These are phyloP conservation scores for Neurospora crassa DNA, from an alignment of 2,329 filamentous ascomycete species.

Conservation along the genomic window DNA sequence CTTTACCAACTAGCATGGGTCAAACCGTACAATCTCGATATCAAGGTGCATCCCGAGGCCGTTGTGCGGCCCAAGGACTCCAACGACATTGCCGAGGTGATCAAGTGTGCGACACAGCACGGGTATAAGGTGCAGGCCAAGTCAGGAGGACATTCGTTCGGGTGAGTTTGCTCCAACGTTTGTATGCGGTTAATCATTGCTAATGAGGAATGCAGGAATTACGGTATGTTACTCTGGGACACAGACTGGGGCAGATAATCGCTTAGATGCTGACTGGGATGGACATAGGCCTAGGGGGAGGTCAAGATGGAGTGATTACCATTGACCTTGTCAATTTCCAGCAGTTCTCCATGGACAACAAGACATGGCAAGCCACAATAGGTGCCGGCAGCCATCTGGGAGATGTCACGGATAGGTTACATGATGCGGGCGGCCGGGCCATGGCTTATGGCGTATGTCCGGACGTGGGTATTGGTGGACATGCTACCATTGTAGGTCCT, in stretches of 20 bases:
- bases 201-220: constrained; percentile 4
- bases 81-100: constrained; percentile 44
- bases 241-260: background rate
- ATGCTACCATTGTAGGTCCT: constrained; percentile 41
- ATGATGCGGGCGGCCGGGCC: constrained; percentile 42
- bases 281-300: constrained; percentile 36
- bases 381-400: constrained; percentile 44
- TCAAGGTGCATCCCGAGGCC: constrained; percentile 40
- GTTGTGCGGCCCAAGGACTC: constrained; percentile 45
- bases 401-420: constrained; percentile 40
- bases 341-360: constrained; percentile 40
- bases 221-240: constrained; percentile 2
- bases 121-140: constrained; percentile 49
- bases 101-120: constrained; percentile 44
- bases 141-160: constrained; percentile 57
- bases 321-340: constrained; percentile 46
- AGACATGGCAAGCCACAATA: constrained; percentile 44
- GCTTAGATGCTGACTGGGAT: background rate
- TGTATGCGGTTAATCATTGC: background rate
- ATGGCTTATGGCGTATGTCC: constrained; percentile 52
- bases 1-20: constrained; percentile 41
- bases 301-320: constrained; percentile 39
- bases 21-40: constrained; percentile 42
- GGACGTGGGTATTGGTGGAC: constrained; percentile 48
- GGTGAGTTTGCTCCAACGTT: constrained; percentile 25